Conservation (phyloP, 805 yeast species). For the Spathaspora girioi region DNA sequence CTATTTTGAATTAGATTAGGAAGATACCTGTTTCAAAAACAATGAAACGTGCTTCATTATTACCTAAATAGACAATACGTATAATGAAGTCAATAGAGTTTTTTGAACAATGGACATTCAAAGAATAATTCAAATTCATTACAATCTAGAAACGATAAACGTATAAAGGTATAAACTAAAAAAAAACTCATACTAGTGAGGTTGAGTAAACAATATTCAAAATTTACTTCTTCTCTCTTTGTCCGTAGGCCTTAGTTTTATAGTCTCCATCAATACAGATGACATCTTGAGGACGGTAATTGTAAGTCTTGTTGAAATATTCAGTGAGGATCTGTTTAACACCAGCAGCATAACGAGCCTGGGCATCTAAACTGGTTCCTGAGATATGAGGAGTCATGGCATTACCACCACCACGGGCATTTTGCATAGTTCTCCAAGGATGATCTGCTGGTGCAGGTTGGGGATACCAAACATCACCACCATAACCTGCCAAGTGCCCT, state of each 20-base stretch:
- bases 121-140: not conserved
- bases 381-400: slow-evolving; percentile 84
- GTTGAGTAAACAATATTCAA: not conserved
- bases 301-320: slow-evolving; percentile 57
- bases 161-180: not conserved
- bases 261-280: slow-evolving; percentile 70
- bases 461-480: slow-evolving; percentile 82
- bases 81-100: too few species aligned
- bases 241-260: slow-evolving; percentile 71
- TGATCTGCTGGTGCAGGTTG: slow-evolving; percentile 78
- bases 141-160: not conserved
- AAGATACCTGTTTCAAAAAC: too few species aligned
- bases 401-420: slow-evolving; percentile 67
- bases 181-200: not conserved
- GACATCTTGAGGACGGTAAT: slow-evolving; percentile 71
- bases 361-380: slow-evolving; percentile 80
- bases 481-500: slow-evolving; percentile 74
- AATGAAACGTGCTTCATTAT: too few species aligned
- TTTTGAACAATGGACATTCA: too few species aligned
- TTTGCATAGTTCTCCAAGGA: slow-evolving; percentile 71
- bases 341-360: slow-evolving; percentile 68
- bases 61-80: too few species aligned
- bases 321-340: slow-evolving; percentile 60
- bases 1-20: too few species aligned
- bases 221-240: slow-evolving; percentile 16